Evolutionary conservation across 148 eudicot species (phyloP).

Genomic region (Chenopodium album): DNA sequence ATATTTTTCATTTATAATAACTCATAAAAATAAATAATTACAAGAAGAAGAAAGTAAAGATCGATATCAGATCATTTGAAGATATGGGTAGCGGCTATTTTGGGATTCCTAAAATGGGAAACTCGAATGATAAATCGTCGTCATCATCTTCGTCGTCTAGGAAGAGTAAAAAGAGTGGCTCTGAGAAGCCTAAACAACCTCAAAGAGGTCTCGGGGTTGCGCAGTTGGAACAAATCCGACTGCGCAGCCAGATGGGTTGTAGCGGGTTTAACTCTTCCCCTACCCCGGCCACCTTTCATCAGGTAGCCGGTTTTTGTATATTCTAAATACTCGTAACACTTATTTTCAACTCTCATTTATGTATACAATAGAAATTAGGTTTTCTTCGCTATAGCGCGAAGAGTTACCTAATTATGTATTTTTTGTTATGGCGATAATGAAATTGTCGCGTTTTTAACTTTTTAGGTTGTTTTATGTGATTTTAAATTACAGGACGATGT

Average conservation of each 20-base stretch:
- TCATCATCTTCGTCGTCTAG: constrained; percentile 46
- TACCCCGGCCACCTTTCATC: background rate
- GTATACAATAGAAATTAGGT: background rate
- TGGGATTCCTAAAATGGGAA: constrained; percentile 44
- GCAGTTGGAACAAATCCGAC: constrained; percentile 73
- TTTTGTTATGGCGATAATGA: too few species aligned
- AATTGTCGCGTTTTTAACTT: background rate
- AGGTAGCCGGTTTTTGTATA: constrained; percentile 1
- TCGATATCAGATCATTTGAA: constrained; percentile 6
- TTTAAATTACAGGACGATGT: constrained; percentile 25
- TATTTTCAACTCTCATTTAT: too few species aligned
- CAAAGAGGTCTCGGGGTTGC: constrained; percentile 92
- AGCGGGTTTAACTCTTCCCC: constrained; percentile 17
- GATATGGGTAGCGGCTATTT: constrained; percentile 50
- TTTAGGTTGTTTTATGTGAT: background rate
- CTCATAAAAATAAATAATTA: background rate
- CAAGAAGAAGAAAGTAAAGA: background rate
- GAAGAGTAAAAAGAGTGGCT: constrained; percentile 45
- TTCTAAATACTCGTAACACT: too few species aligned
- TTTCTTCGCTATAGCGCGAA: background rate
- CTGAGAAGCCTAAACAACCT: constrained; percentile 73
- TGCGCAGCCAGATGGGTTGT: constrained; percentile 52
- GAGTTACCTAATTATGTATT: too few species aligned
- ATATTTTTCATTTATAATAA: background rate
- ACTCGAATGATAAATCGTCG: constrained; percentile 37